Evolutionary conservation across 202 grass and related monocot genomes (phyloP).

Genomic region (Bolboschoenoplectus hybrid): DNA sequence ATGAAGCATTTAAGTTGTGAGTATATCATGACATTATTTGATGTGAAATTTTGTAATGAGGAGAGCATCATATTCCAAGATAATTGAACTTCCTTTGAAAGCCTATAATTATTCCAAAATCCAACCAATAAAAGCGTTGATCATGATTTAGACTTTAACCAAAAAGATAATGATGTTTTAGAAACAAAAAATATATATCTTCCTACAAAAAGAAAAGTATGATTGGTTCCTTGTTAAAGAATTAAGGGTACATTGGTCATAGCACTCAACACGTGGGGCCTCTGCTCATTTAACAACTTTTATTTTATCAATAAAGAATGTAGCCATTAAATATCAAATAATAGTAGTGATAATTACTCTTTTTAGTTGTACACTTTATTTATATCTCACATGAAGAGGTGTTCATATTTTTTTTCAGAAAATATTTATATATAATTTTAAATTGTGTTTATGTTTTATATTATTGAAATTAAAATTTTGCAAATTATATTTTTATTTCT

Average conservation of each 20-base stretch:
- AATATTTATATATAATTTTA: too few species aligned
- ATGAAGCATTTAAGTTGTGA: too few species aligned
- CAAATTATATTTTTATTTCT: too few species aligned
- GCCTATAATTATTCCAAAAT: constrained; percentile 25
- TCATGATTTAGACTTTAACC: constrained; percentile 19
- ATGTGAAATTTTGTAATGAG: background rate
- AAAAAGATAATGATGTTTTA: constrained; percentile 27
- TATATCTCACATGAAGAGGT: too few species aligned
- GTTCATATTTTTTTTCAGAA: too few species aligned
- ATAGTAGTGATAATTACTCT: too few species aligned
- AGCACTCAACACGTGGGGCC: constrained; percentile 24
- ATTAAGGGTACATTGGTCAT: constrained; percentile 29
- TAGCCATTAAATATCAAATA: background rate
- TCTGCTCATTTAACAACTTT: constrained; percentile 8
- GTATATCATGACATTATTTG: background rate
- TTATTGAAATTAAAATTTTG: too few species aligned
- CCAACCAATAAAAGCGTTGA: constrained; percentile 2
- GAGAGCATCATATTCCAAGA: constrained; percentile 5
- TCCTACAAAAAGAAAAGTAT: constrained; percentile 26
- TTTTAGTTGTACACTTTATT: too few species aligned
- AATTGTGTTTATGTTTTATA: too few species aligned
- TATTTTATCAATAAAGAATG: background rate
- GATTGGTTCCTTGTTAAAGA: constrained; percentile 27
- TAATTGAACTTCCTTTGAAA: background rate
- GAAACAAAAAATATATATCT: constrained; percentile 2